These are phyloP conservation scores for Tuber melanosporum DNA, from an alignment of 495 filamentous ascomycete species.

Conservation along the genomic window DNA sequence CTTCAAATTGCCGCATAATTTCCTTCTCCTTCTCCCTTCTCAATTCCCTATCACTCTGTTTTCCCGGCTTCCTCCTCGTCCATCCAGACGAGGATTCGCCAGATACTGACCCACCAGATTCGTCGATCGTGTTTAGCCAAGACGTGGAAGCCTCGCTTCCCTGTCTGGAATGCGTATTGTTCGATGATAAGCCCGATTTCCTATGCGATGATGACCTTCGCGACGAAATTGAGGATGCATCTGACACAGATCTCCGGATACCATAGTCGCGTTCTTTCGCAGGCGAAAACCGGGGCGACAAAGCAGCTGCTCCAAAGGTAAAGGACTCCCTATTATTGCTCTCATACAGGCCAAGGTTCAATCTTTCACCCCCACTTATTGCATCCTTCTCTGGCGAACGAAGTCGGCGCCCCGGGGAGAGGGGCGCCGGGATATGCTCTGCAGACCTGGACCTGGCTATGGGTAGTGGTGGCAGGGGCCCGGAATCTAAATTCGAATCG, in stretches of 20 bases:
- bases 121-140: conserved; percentile 95
- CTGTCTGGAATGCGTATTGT: conserved; percentile 49
- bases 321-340: conserved; percentile 36
- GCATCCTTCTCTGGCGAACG: conserved; percentile 23
- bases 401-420: conserved; percentile 25
- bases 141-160: conserved; percentile 73
- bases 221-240: conserved; percentile 45
- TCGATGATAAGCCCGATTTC: conserved; percentile 25
- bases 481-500: conserved; percentile 9
- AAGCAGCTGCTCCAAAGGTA: conserved; percentile 37
- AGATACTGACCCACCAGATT: conserved; percentile 67
- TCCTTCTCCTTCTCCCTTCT: conserved; percentile 24
- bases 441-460: conserved; percentile 33
- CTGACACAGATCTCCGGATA: conserved; percentile 43
- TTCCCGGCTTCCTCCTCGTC: conserved; percentile 30
- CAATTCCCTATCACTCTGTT: conserved; percentile 31
- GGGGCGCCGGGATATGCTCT: conserved; percentile 29
- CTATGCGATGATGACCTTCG: conserved; percentile 37
- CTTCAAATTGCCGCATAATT: conserved; percentile 55
- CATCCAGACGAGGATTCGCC: conserved; percentile 40
- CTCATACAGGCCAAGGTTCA: conserved; percentile 15
- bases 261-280: conserved; percentile 31
- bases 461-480: conserved; percentile 25
- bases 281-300: conserved; percentile 34
- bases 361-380: conserved; percentile 23